phyloP scores from a whole-genome alignment of 2,329 filamentous ascomycete genomes.

The Magnaporthiopsis poae region DNA sequence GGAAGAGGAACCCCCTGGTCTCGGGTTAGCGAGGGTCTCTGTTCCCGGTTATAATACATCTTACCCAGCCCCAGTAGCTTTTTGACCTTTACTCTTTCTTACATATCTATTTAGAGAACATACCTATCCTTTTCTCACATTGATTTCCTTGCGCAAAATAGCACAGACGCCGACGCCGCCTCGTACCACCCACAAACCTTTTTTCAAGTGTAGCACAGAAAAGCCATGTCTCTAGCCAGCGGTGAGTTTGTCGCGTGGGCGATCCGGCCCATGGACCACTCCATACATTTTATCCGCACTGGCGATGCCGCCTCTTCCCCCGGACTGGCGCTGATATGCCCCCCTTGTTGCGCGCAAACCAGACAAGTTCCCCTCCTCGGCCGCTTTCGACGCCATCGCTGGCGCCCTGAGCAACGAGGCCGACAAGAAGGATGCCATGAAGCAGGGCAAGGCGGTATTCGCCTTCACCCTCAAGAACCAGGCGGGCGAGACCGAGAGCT shows the following conservation, averaged over 20 bases:
- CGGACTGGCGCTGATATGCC: background rate
- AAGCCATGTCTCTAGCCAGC: slow-evolving; percentile 12
- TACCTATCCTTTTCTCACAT: background rate
- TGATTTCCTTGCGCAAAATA: background rate
- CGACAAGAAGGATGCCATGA: slow-evolving; percentile 74
- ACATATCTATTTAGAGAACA: background rate
- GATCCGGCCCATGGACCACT: background rate
- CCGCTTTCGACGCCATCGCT: slow-evolving; percentile 83
- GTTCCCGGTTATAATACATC: background rate
- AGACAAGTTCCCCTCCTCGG: slow-evolving; percentile 83
- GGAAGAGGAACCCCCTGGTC: background rate
- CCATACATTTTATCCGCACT: background rate
- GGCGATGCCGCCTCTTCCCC: too few relatives aligned
- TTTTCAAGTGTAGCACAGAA: background rate
- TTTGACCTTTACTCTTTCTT: background rate
- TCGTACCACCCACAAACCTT: background rate
- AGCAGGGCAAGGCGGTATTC: slow-evolving; percentile 78
- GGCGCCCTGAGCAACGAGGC: slow-evolving; percentile 58
- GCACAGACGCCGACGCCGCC: background rate
- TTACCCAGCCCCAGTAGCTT: background rate
- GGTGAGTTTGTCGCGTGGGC: slow-evolving; percentile 8
- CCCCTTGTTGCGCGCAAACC: slow-evolving; percentile 1
- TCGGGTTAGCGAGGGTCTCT: background rate
- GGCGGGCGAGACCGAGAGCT: slow-evolving; percentile 68
- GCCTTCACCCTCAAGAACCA: slow-evolving; percentile 87